Conservation (phyloP, 305 asterid species). For the Lippia alba region DNA sequence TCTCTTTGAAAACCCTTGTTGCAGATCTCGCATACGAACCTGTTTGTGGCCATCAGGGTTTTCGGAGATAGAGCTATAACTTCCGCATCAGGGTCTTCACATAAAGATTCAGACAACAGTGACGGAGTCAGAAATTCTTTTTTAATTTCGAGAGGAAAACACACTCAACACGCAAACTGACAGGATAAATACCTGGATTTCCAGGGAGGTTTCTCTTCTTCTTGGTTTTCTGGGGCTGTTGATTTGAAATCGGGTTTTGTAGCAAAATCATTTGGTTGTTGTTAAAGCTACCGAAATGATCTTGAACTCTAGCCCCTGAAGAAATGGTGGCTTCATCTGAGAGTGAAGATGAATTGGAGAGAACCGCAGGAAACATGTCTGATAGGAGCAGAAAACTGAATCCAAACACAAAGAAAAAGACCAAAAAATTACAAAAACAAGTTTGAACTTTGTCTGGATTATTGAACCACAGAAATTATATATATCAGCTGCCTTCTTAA, state of each 20-base stretch:
- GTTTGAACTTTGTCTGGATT: slow-evolving; percentile 21
- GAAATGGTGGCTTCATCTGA: slow-evolving; percentile 54
- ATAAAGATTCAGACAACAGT: not conserved
- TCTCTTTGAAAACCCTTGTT: slow-evolving; percentile 74
- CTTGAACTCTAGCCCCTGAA: slow-evolving; percentile 50
- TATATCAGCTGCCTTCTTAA: slow-evolving; percentile 11
- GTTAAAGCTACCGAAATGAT: slow-evolving; percentile 32
- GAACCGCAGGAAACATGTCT: slow-evolving; percentile 49
- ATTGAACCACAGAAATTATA: slow-evolving; percentile 33
- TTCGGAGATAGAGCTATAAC: slow-evolving; percentile 67
- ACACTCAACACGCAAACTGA: too few relatives aligned
- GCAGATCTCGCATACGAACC: slow-evolving; percentile 71
- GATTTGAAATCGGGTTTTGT: slow-evolving; percentile 36
- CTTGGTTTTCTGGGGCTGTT: slow-evolving; percentile 51
- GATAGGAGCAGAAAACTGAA: slow-evolving; percentile 27
- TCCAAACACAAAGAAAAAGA: slow-evolving; percentile 11
- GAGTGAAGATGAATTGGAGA: slow-evolving; percentile 48
- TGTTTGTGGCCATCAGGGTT: slow-evolving; percentile 60
- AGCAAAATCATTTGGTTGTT: slow-evolving; percentile 37
- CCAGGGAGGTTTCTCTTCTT: slow-evolving; percentile 76
- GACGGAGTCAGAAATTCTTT: not conserved
- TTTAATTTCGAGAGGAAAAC: not conserved
- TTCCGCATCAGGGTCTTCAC: slow-evolving; percentile 69
- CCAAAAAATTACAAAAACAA: not conserved
- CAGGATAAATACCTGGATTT: slow-evolving; percentile 57